These are phyloP conservation scores for Carex arenaria DNA, from an alignment of 202 grass and related monocot species.

Conservation along the genomic window DNA sequence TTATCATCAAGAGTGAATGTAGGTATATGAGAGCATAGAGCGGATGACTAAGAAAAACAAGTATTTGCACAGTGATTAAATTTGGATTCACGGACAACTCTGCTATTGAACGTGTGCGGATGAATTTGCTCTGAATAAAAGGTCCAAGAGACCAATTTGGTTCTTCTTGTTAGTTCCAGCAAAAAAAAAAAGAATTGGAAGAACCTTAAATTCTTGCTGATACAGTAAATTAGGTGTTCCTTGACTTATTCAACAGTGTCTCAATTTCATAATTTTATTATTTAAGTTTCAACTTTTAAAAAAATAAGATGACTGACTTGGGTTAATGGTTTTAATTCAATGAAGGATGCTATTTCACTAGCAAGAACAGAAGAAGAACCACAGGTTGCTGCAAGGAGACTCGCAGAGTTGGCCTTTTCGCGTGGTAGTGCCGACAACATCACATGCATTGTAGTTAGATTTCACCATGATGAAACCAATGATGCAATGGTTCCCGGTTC, in stretches of 20 bases:
- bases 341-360: constrained; percentile 49
- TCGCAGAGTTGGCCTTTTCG: constrained; percentile 45
- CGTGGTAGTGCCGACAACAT: constrained; percentile 54
- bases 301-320: not conserved
- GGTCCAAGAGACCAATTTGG: not conserved
- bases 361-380: constrained; percentile 46
- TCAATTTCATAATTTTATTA: not conserved
- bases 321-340: not conserved
- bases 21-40: not conserved
- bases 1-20: not conserved
- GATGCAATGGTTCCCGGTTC: constrained; percentile 19
- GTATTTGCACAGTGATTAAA: not conserved
- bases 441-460: constrained; percentile 61
- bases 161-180: not conserved
- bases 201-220: not conserved
- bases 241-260: not conserved
- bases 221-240: not conserved
- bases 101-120: not conserved
- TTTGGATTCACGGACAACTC: not conserved
- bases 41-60: not conserved
- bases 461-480: constrained; percentile 45
- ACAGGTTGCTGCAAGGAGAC: constrained; percentile 45
- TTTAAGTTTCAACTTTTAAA: not conserved
- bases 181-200: no score
- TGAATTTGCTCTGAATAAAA: not conserved